A percentile compares a stretch with the other conserved stretches of the same genome.
phyloP scores from a whole-genome alignment of 2,329 filamentous ascomycete species.

The Penicillium occitanis region DNA sequence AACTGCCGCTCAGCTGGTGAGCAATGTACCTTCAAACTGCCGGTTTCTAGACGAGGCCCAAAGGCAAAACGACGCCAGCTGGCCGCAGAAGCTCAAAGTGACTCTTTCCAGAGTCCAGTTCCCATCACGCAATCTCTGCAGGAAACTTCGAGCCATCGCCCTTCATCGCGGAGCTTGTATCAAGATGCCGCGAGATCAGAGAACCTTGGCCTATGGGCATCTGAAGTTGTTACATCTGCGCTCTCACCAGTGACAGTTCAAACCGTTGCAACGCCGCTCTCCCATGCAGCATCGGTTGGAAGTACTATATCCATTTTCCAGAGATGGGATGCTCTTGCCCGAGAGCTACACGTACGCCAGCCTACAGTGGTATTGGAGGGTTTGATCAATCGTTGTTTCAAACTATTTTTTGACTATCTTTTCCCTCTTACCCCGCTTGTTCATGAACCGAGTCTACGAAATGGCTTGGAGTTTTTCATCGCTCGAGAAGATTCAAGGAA shows the following conservation, averaged over 20 bases:
- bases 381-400: conserved; percentile 33
- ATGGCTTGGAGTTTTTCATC: conserved; percentile 38
- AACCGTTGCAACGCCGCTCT: conserved; percentile 19
- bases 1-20: conserved; percentile 35
- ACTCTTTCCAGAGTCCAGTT: not conserved
- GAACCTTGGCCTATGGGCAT: not conserved
- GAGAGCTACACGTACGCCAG: conserved; percentile 13
- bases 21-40: conserved; percentile 42
- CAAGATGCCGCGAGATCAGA: conserved; percentile 2
- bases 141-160: not conserved
- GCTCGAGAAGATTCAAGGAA: conserved; percentile 4
- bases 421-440: conserved; percentile 47
- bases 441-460: conserved; percentile 44
- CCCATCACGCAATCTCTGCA: not conserved
- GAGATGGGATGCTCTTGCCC: conserved; percentile 24
- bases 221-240: conserved; percentile 16
- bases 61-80: not conserved
- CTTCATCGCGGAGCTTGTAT: not conserved
- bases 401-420: conserved; percentile 47
- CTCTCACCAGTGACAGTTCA: conserved; percentile 18
- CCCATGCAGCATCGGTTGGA: conserved; percentile 22
- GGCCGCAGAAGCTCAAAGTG: not conserved
- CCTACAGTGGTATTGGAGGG: conserved; percentile 20
- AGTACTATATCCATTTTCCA: conserved; percentile 20
- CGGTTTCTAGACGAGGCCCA: conserved; percentile 34